A percentile compares a stretch with the other conserved stretches of the same genome.
These are phyloP conservation scores for Trichoderma lentiforme DNA, from an alignment of 2,329 filamentous ascomycete species.

Conservation along the genomic window DNA sequence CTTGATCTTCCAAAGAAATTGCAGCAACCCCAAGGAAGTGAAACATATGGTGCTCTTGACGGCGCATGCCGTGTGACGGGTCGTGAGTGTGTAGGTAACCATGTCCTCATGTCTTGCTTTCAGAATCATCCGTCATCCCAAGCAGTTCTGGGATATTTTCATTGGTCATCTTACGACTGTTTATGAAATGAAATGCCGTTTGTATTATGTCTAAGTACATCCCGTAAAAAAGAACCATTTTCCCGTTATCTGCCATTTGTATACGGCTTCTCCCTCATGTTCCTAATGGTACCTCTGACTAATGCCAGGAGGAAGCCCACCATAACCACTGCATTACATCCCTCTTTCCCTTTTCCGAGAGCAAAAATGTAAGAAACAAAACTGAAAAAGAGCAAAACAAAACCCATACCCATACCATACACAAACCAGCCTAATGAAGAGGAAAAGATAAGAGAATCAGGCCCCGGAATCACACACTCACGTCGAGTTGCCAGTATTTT, in stretches of 20 bases:
- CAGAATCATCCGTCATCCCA: background rate
- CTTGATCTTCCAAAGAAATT: conserved; percentile 17
- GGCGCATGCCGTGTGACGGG: conserved; percentile 8
- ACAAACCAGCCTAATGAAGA: background rate
- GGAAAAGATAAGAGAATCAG: background rate
- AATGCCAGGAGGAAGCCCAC: background rate
- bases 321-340: background rate
- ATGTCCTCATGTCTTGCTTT: background rate
- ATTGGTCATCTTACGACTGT: background rate
- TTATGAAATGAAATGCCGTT: background rate
- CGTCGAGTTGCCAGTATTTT: background rate
- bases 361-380: background rate
- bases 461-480: background rate
- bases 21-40: conserved; percentile 14
- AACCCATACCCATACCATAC: background rate
- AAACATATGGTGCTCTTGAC: conserved; percentile 16
- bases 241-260: background rate
- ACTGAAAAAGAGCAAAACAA: background rate
- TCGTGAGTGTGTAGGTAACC: background rate
- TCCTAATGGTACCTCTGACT: background rate
- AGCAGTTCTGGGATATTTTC: background rate
- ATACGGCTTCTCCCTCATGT: background rate
- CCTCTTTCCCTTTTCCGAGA: background rate
- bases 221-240: background rate
- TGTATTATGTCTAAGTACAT: conserved; percentile 3